Percentiles rank a stretch among this genome's conserved stretches.
Evolutionary conservation across 73 alveolate species (phyloP).

Genomic region (Loxodes magnus): DNA sequence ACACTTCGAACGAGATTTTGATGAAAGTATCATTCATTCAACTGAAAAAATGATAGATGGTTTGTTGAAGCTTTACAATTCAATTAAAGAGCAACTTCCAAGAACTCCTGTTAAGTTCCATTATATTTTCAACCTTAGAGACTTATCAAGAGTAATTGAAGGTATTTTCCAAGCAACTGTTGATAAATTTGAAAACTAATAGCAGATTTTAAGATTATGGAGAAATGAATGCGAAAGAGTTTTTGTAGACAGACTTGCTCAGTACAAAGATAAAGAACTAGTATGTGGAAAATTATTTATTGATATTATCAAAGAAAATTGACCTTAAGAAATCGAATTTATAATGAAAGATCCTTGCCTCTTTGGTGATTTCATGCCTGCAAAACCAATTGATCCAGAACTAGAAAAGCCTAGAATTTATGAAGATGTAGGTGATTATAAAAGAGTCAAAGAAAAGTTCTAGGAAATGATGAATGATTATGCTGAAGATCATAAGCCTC

Average conservation of each 20-base stretch:
- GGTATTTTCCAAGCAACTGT: constrained; percentile 85
- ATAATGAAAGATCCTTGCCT: constrained; percentile 53
- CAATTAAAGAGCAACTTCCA: constrained; percentile 83
- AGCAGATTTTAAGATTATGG: constrained; percentile 82
- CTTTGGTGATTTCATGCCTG: constrained; percentile 75
- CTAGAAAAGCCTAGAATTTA: constrained; percentile 87
- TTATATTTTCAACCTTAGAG: constrained; percentile 96
- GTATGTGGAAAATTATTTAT: constrained; percentile 43
- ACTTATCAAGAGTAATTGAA: constrained; percentile 93
- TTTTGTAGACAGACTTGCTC: constrained; percentile 74
- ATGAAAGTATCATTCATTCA: constrained; percentile 60
- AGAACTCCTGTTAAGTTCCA: constrained; percentile 98
- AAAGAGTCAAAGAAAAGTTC: constrained; percentile 71
- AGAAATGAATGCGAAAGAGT: constrained; percentile 97
- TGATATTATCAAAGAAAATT: constrained; percentile 38
- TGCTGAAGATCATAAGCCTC: constrained; percentile 90
- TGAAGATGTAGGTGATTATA: constrained; percentile 86
- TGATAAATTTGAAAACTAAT: constrained; percentile 85
- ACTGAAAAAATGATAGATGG: constrained; percentile 58
- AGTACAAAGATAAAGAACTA: constrained; percentile 38
- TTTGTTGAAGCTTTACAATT: constrained; percentile 48
- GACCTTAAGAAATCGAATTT: constrained; percentile 58
- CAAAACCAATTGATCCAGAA: constrained; percentile 86
- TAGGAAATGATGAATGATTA: constrained; percentile 87
- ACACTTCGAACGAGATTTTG: constrained; percentile 76